Conservation (phyloP, 352 stramenopile species). For the Achlya hypogyna region DNA sequence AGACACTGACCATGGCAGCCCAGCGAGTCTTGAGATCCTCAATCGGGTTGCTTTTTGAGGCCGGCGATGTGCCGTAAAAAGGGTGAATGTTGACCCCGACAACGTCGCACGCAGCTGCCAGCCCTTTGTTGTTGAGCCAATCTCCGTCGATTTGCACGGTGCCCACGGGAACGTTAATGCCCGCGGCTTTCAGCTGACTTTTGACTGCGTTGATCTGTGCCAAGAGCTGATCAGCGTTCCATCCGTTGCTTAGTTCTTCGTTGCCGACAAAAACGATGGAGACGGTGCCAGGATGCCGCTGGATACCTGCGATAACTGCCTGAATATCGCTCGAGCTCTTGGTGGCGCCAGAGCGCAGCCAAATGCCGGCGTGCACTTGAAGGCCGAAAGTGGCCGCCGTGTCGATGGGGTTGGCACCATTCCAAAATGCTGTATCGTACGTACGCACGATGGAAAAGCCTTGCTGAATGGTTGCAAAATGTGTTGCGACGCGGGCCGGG, state of each 20-base stretch:
- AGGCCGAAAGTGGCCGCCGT: conserved; percentile 29
- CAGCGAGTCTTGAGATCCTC: conserved; percentile 21
- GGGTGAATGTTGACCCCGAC: conserved; percentile 66
- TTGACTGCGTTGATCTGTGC: not conserved
- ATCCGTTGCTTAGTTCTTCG: conserved; percentile 38
- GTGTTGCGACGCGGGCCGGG: conserved; percentile 23
- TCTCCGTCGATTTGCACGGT: conserved; percentile 41
- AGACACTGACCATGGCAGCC: conserved; percentile 19
- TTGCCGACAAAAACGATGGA: conserved; percentile 49
- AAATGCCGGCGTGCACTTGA: conserved; percentile 49
- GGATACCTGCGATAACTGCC: conserved; percentile 32
- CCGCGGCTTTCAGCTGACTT: conserved; percentile 34
- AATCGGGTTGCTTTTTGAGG: conserved; percentile 30
- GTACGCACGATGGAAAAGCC: conserved; percentile 51
- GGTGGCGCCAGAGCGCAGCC: conserved; percentile 25
- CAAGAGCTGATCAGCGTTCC: conserved; percentile 4
- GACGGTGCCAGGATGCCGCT: conserved; percentile 26
- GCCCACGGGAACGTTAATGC: conserved; percentile 42
- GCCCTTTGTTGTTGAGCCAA: conserved; percentile 30
- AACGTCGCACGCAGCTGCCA: conserved; percentile 42
- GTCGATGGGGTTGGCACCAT: conserved; percentile 37
- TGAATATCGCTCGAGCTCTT: conserved; percentile 36
- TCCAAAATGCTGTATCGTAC: conserved; percentile 44
- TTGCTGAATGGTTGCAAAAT: not conserved
- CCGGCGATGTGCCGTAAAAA: conserved; percentile 27